phyloP scores from a whole-genome alignment of 2,329 filamentous ascomycete species.

The Ilyonectria destructans region DNA sequence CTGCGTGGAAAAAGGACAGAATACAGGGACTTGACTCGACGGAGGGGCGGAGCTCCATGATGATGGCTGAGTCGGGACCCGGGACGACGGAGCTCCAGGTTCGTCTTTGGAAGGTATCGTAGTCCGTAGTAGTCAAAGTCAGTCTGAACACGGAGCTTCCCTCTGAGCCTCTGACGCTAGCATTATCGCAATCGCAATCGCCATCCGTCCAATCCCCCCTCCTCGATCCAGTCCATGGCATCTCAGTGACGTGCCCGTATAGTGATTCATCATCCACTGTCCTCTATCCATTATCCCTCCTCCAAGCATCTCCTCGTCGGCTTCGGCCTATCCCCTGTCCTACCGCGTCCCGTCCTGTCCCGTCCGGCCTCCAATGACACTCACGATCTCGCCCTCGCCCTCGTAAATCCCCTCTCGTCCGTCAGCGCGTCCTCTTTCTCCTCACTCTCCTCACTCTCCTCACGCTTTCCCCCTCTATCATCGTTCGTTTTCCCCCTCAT shows the following conservation, averaged over 20 bases:
- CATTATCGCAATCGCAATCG: neutral
- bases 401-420: slow-evolving; percentile 36
- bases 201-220: neutral
- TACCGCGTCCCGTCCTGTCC: slow-evolving; percentile 6
- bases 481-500: slow-evolving; percentile 20
- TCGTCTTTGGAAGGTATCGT: neutral
- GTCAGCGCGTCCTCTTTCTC: slow-evolving; percentile 7
- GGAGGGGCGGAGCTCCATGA: slow-evolving; percentile 26
- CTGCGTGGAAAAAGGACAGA: slow-evolving; percentile 11
- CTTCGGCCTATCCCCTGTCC: slow-evolving; percentile 19
- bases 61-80: slow-evolving; percentile 4
- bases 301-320: slow-evolving; percentile 10
- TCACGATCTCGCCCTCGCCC: slow-evolving; percentile 31
- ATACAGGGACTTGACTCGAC: neutral
- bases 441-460: slow-evolving; percentile 14
- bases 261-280: slow-evolving; percentile 26
- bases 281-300: neutral
- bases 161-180: slow-evolving; percentile 2
- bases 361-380: slow-evolving; percentile 30
- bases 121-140: neutral
- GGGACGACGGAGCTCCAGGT: slow-evolving; percentile 3
- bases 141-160: neutral
- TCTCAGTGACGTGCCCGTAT: slow-evolving; percentile 46
- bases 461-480: slow-evolving; percentile 10
- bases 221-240: neutral